These are phyloP conservation scores for Pythium sp. DNA, from an alignment of 352 stramenopile species.

Conservation along the genomic window DNA sequence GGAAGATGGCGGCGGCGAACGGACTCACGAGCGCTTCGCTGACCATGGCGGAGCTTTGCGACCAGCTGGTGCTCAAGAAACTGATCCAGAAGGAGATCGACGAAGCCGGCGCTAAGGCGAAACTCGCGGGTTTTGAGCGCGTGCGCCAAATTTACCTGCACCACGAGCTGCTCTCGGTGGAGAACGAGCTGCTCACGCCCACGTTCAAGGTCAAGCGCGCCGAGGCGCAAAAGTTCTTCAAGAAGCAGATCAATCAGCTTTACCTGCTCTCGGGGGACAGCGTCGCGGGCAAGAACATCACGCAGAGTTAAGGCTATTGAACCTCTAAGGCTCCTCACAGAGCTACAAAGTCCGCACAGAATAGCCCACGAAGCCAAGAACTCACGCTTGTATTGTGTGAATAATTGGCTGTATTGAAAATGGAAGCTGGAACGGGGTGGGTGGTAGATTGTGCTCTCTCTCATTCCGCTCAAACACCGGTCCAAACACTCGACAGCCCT, in stretches of 20 bases:
- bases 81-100: constrained; percentile 52
- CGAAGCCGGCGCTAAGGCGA: constrained; percentile 41
- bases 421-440: neutral
- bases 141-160: constrained; percentile 90
- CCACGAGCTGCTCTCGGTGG: constrained; percentile 87
- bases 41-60: constrained; percentile 48
- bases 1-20: constrained; percentile 30
- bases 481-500: neutral
- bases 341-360: neutral
- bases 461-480: neutral
- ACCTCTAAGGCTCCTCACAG: no score
- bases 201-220: constrained; percentile 96
- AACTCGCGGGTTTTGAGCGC: constrained; percentile 92
- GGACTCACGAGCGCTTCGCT: constrained; percentile 21
- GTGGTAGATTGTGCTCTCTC: neutral
- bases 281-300: constrained; percentile 36
- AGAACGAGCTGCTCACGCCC: constrained; percentile 95
- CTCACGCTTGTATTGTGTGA: neutral
- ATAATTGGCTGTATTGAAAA: constrained; percentile 13
- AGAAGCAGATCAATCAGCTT: constrained; percentile 67
- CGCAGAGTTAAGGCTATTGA: constrained; percentile 15
- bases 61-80: constrained; percentile 41
- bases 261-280: constrained; percentile 61
- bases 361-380: neutral
- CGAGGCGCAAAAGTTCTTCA: constrained; percentile 59